A percentile compares a stretch with the other conserved stretches of the same genome.
Evolutionary conservation across 805 yeast species (phyloP).

Genomic region (Clavispora asparagi): DNA sequence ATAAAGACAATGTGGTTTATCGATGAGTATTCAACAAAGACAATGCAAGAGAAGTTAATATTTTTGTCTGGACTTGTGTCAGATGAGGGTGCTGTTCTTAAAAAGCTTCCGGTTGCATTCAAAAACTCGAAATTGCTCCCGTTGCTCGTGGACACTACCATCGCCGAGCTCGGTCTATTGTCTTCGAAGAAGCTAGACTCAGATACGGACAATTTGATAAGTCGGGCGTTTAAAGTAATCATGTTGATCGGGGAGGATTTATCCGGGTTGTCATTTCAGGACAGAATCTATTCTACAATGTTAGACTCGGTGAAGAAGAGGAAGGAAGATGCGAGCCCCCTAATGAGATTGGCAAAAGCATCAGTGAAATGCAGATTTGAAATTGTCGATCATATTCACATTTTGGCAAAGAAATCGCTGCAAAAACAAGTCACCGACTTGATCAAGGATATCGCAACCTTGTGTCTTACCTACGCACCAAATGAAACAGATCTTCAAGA

Average conservation of each 20-base stretch:
- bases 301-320: conserved; percentile 22
- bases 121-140: conserved; percentile 72
- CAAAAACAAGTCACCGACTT: conserved; percentile 47
- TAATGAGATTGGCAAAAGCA: conserved; percentile 23
- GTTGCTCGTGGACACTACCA: conserved; percentile 49
- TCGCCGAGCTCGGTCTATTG: conserved; percentile 29
- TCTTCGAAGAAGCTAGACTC: conserved; percentile 13
- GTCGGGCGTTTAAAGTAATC: conserved; percentile 48
- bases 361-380: conserved; percentile 30
- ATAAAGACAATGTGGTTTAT: conserved; percentile 74
- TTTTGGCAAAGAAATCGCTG: conserved; percentile 45
- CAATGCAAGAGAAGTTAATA: conserved; percentile 57
- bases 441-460: conserved; percentile 41
- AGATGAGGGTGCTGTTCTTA: conserved; percentile 18
- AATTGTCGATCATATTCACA: conserved; percentile 40
- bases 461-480: conserved; percentile 20
- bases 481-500: conserved; percentile 23
- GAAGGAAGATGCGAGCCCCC: conserved; percentile 15
- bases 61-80: conserved; percentile 63
- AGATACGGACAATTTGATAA: conserved; percentile 37
- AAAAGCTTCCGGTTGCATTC: conserved; percentile 39
- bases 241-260: conserved; percentile 59
- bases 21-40: conserved; percentile 77
- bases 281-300: conserved; percentile 51
- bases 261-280: conserved; percentile 75